phyloP scores from a whole-genome alignment of 495 filamentous ascomycete species.

The Pyronema omphalodes region DNA sequence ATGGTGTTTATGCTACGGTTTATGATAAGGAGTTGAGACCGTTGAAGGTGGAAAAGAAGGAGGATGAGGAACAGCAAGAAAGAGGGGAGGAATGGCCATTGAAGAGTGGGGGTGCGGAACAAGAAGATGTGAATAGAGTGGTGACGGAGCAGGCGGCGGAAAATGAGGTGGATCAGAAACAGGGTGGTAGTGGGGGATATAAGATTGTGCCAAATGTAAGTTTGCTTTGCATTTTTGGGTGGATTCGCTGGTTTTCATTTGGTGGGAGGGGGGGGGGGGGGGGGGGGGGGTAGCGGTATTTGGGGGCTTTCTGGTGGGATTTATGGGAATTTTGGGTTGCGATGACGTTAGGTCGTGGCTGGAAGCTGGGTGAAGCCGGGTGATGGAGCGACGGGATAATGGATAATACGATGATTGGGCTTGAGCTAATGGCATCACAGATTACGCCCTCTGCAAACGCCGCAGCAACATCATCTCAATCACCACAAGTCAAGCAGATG shows the following conservation, averaged over 20 bases:
- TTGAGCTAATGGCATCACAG: not conserved
- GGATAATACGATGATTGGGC: no score
- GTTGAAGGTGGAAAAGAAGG: constrained; percentile 32
- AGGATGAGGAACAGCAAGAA: constrained; percentile 9
- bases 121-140: not conserved
- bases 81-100: constrained; percentile 14
- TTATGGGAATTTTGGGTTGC: no score
- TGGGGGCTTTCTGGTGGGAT: no score
- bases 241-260: not conserved
- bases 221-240: constrained; percentile 1
- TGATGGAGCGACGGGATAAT: no score
- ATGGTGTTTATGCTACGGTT: constrained; percentile 60
- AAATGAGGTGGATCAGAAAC: no score
- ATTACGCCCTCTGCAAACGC: not conserved
- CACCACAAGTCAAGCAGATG: not conserved
- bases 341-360: no score
- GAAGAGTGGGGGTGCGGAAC: constrained; percentile 6
- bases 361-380: no score
- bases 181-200: constrained; percentile 1
- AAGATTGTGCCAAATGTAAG: constrained; percentile 19
- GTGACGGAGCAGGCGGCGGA: constrained; percentile 11
- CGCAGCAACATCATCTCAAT: not conserved
- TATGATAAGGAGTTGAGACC: constrained; percentile 74
- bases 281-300: no score
- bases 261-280: not conserved